Evolutionary conservation across 1,139 yeast genomes (phyloP), one percentile per base, ranked within the genome.

Genomic region (Debaryomyces coudertii): DNA sequence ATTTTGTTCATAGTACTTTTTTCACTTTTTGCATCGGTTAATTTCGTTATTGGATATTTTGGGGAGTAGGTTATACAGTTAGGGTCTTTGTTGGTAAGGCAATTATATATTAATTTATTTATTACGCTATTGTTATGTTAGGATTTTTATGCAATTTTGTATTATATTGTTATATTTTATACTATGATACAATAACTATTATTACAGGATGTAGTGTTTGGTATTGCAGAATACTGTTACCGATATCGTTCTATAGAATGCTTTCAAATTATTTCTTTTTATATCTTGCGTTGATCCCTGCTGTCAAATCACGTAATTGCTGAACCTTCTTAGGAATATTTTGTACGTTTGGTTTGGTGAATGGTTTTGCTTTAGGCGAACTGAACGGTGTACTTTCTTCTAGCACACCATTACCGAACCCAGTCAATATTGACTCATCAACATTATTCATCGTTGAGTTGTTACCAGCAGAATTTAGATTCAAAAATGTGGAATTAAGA

Each of bases 341-440:
- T 47, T 52, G 34, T 40, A 35, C 40, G 35, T 43, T 47, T 9
- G 62, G 63, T 40, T 49, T 60, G 6, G 47, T 45, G 47, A 52
- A 47, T 23, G 33, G 35, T 28, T 46, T 44, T 22, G 56, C 52
- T 36, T 58, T 58, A 1, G 75, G 73, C 0, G 76, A 65, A 16
- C 57, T 61, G 33, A 59, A 60, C 4, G 76, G 76, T 0, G 77
- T 71, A 43, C 77, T 73, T 46, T 71, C 77, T 47, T 69, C 74
- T 4, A 69, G 55, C 2, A 73, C 66, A 5, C 75, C 77, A 34
- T 58, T 62, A 2, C 76, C 78, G 53, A 71, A 68, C n/a, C 68
- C 72, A 9, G 67, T 61, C 36, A 68, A 57, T 15, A 60, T 61
- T 14, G 70, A 66, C 38, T 34, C 43, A 22, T 43, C 39, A 7